A percentile compares a stretch with the other conserved stretches of the same genome.
Conservation (phyloP, 306 rosid species). For the Myrica gale region DNA sequence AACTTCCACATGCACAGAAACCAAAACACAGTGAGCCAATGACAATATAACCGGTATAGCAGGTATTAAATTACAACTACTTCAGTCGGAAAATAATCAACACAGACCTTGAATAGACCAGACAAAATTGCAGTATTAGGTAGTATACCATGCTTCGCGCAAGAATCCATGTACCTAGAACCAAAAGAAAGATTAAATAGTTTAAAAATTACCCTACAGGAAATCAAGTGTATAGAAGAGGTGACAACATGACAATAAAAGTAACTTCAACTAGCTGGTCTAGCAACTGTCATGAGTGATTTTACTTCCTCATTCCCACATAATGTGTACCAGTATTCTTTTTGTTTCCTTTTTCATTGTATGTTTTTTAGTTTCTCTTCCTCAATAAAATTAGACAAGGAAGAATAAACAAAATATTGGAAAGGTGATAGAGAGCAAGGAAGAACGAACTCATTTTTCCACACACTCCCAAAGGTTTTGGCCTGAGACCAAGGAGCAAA, state of each 20-base stretch:
- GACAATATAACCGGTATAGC: background rate
- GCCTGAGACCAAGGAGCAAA: background rate
- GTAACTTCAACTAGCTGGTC: slow-evolving; percentile 9
- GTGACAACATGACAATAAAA: background rate
- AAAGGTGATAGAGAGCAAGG: background rate
- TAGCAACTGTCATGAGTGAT: slow-evolving; percentile 2
- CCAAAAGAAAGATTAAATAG: slow-evolving; percentile 24
- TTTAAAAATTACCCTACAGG: background rate
- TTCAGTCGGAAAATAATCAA: background rate
- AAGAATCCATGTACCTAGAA: slow-evolving; percentile 63
- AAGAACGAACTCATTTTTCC: too few species aligned
- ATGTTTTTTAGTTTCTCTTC: background rate
- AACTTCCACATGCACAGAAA: background rate
- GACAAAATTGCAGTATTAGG: slow-evolving; percentile 60
- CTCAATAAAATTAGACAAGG: slow-evolving; percentile 14
- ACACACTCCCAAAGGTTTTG: too few species aligned
- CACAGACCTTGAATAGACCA: slow-evolving; percentile 58
- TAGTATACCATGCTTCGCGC: slow-evolving; percentile 57
- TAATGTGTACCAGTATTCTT: background rate
- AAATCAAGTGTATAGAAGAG: background rate
- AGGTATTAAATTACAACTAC: background rate
- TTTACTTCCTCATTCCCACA: slow-evolving; percentile 2
- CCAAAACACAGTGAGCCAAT: background rate
- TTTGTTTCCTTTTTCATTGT: slow-evolving; percentile 13
- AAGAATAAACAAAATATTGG: background rate